These are phyloP conservation scores for Aphanomyces cochlioides DNA, from an alignment of 352 stramenopile species.

Conservation along the genomic window DNA sequence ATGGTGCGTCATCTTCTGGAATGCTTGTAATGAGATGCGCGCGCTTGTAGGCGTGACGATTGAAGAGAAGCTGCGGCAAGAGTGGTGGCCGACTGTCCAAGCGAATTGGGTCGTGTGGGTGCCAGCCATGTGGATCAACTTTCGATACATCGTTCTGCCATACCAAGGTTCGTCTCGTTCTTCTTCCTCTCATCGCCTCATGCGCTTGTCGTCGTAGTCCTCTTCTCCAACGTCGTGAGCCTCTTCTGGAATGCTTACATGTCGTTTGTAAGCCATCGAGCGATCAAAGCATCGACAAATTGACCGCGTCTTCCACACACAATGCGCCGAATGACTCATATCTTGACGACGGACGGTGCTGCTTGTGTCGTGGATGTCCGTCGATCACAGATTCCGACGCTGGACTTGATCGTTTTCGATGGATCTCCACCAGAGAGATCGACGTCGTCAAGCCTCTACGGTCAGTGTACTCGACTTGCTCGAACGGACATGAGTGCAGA, in stretches of 20 bases:
- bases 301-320: neutral
- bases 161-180: conserved; percentile 4
- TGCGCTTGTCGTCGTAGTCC: conserved; percentile 58
- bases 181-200: neutral
- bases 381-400: no score
- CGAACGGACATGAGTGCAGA: no score
- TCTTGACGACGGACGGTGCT: no score
- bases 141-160: conserved; percentile 55
- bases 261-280: conserved; percentile 61
- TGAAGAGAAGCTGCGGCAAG: conserved; percentile 53
- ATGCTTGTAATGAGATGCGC: neutral
- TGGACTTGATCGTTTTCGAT: no score
- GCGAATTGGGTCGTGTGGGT: conserved; percentile 81
- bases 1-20: neutral
- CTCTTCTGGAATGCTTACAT: conserved; percentile 82
- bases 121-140: conserved; percentile 74
- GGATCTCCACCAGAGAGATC: no score
- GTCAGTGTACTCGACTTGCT: no score
- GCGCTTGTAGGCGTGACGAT: conserved; percentile 36
- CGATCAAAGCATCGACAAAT: neutral
- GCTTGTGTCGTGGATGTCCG: no score
- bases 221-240: conserved; percentile 77
- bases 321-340: no score
- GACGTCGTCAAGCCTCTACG: no score
- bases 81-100: conserved; percentile 74